Evolutionary conservation across 2,329 filamentous ascomycete species (phyloP).

Genomic region (Aspergillus novoparasiticus): DNA sequence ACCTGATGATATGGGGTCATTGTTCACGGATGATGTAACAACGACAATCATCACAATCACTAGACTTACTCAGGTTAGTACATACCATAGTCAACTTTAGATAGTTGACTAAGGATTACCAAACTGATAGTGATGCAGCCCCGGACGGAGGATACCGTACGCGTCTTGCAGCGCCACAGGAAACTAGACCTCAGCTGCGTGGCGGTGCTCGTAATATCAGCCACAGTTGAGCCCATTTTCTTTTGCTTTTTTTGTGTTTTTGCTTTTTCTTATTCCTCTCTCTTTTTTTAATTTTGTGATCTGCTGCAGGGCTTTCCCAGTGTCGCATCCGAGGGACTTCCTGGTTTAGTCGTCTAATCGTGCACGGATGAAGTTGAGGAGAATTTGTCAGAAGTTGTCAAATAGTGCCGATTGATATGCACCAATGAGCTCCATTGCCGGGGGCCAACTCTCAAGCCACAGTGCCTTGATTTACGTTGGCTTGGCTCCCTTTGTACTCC

Average conservation of each 20-base stretch:
- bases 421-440: conserved; percentile 4
- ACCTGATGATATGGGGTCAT: neutral
- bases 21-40: conserved; percentile 6
- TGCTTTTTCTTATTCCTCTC: neutral
- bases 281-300: neutral
- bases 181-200: neutral
- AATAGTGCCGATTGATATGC: conserved; percentile 16
- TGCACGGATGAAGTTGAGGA: conserved; percentile 10
- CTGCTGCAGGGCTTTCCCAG: neutral
- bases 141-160: neutral
- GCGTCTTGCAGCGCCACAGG: neutral
- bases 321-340: neutral
- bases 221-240: neutral
- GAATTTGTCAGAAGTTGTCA: conserved; percentile 20
- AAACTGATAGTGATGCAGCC: neutral
- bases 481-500: neutral
- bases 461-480: conserved; percentile 9
- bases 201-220: conserved; percentile 11
- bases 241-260: neutral
- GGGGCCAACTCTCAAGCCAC: conserved; percentile 2
- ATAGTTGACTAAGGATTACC: conserved; percentile 1
- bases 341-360: neutral
- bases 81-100: neutral
- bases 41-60: conserved; percentile 6
- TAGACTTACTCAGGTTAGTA: neutral